Base-by-base conservation (phyloP, 2,329 filamentous ascomycete species). In the Boeremia lycopersici region DNA sequence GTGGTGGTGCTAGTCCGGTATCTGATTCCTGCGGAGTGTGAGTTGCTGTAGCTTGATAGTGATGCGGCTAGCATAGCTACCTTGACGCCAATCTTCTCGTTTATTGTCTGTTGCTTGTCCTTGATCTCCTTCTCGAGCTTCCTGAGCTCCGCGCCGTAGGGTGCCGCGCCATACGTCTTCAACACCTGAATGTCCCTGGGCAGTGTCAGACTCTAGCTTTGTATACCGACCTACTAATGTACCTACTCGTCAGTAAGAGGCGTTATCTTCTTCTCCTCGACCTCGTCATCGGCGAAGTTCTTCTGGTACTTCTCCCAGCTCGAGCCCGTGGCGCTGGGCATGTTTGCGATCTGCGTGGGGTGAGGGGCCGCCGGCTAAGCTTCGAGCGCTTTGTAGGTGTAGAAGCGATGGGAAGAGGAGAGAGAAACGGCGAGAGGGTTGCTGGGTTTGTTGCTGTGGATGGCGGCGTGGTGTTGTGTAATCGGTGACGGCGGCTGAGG, bases 271-370 rank as follows among this genome's bases (percentile, higher is more conserved):
- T 99, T 99, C 85, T 99, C 95, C 76, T 96, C 92, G 78, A 93
- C 83, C 77, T 98, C 95, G 71, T 99, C 95, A 74, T 99, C 95
- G 74, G 89, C 93, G 74, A 91, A 99, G 74, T 88, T 93, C 85
- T 98, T 97, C 81, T 90, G 86, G 84, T 96, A 98, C 83, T 98
- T 98, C 85, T 99, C 95, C 95, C 95, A 99, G 85, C 86, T 91
- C 78, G 84, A 81, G 76, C 95, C 95, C 71, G 89, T 96, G 78
- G 95, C 93, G 82, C 90, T 93, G 84, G 93, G 93, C 93, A 97
- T 86, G 76, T 68, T 81, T 73, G 74, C 63, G 57, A 63, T 38
- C 12, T 26, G 56, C 54, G 63, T 6, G 47, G 26, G 36, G 53
- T 44, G 35, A 40, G 40, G 57, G 15, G 34, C 29, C 41, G 25